Base-by-base conservation (phyloP, 2,329 filamentous ascomycete species). In the Dryadomyces quercus-mongolicae region DNA sequence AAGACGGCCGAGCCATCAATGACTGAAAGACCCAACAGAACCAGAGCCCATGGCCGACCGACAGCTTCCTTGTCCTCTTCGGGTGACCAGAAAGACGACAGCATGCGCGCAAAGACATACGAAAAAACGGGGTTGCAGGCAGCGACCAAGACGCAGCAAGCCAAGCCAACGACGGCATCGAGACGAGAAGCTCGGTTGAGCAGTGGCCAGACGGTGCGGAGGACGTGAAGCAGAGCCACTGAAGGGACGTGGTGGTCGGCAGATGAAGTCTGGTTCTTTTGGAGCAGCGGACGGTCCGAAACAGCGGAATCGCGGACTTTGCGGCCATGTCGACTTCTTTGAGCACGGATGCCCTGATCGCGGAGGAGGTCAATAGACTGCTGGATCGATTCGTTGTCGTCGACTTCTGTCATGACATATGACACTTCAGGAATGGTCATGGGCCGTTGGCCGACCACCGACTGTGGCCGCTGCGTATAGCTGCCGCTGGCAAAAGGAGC, bases 31-130 rank as follows among this genome's bases (percentile, higher is more conserved):
- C 74, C 77, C 0, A 92, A 69, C 5, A 96, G 81, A 1, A 74
- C 72, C 15, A 90, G 67, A 0, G 88, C 84, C 79, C 88, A 96
- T 54, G 69, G 76, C 42, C 77, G 71, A 0, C 84, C 79, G 8
- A 68, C 66, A 9, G 71, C 65, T 1, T 72, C 68, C 6, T 71
- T 65, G 51, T 77, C 6, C 8, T 25, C 9, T 9, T 4, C 13
- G 20, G 73, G 62, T 0, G 77, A 66, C 67, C 85, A 88, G 64
- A 93, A 88, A 0, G 83, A 83, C 2, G 73, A 68, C 0, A 95
- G 75, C 0, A 96, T 75, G 54, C 84, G 80, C 0, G 88, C 80
- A 51, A 95, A 83, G 9, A 86, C 73, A 64, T 78, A 89, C 0
- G 88, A 85, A 61, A 96, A 96, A 0, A 80, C 71, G 0, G 90